These are phyloP conservation scores for Peronospora farinosa DNA, from an alignment of 352 stramenopile species.

Conservation along the genomic window DNA sequence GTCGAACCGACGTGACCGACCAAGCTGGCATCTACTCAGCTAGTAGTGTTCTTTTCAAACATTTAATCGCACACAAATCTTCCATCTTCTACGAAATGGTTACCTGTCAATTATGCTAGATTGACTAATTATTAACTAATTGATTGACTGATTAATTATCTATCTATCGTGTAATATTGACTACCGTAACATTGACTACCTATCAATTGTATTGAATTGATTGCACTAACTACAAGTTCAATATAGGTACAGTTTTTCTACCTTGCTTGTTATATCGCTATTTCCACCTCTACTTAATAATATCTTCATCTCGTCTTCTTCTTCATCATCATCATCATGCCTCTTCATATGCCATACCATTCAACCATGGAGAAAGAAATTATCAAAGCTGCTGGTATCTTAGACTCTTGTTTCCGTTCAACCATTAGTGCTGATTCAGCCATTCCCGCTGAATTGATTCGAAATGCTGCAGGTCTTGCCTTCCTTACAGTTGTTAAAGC, in stretches of 20 bases:
- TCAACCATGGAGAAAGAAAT: constrained; percentile 87
- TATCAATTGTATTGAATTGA: too few relatives aligned
- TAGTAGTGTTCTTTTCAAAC: constrained; percentile 16
- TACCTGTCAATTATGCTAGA: too few relatives aligned
- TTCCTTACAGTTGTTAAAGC: constrained; percentile 86
- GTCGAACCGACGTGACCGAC: neutral
- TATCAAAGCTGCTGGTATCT: constrained; percentile 71
- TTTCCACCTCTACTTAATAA: neutral
- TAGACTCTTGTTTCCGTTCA: constrained; percentile 81
- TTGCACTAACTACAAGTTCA: too few relatives aligned
- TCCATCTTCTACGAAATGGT: constrained; percentile 26
- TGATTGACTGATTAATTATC: too few relatives aligned
- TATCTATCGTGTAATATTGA: too few relatives aligned
- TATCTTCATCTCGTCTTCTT: too few relatives aligned
- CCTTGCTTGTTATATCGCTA: too few relatives aligned
- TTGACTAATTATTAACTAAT: too few relatives aligned
- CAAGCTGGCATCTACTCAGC: neutral
- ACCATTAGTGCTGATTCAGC: constrained; percentile 61
- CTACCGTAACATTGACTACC: too few relatives aligned
- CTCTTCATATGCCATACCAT: constrained; percentile 80
- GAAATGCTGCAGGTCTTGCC: constrained; percentile 63
- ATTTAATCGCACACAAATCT: constrained; percentile 41
- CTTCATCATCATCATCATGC: constrained; percentile 43
- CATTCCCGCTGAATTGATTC: constrained; percentile 77
- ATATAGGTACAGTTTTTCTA: neutral